phyloP scores from a whole-genome alignment of 768 basidiomycete genomes.

The Dentipellis fragilis region DNA sequence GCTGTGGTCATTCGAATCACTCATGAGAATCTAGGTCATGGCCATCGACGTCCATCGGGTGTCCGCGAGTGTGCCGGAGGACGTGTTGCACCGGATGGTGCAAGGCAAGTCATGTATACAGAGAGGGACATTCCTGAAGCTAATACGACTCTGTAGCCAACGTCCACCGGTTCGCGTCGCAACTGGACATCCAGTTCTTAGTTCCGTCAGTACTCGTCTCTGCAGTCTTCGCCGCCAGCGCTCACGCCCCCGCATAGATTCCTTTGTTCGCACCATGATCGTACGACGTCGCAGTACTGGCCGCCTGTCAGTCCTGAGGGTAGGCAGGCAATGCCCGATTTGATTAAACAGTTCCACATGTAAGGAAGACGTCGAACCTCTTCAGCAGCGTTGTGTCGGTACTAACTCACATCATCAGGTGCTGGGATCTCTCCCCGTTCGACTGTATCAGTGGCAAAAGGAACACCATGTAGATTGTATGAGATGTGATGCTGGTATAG shows the following conservation, averaged over 20 bases:
- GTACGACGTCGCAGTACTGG: not conserved
- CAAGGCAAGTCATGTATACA: not conserved
- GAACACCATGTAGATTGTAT: not conserved
- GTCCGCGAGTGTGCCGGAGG: not conserved
- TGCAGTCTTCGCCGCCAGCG: not conserved
- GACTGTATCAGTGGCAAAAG: not conserved
- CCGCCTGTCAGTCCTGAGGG: not conserved
- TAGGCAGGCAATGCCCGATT: not conserved
- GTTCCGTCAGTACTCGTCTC: not conserved
- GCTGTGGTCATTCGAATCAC: not conserved
- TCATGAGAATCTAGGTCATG: not conserved
- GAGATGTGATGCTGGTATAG: too few species aligned
- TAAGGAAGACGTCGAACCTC: not conserved
- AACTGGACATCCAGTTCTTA: not conserved
- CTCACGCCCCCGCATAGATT: not conserved
- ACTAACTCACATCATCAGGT: not conserved
- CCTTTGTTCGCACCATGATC: not conserved
- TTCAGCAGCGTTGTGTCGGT: not conserved
- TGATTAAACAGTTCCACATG: not conserved
- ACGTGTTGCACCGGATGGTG: not conserved
- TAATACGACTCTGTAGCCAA: not conserved
- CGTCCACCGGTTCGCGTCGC: not conserved
- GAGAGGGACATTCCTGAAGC: not conserved
- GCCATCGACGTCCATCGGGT: not conserved
- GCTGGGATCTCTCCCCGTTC: not conserved